These are phyloP conservation scores for Salix udensis DNA, from an alignment of 345 rosid genomes.

Conservation along the genomic window DNA sequence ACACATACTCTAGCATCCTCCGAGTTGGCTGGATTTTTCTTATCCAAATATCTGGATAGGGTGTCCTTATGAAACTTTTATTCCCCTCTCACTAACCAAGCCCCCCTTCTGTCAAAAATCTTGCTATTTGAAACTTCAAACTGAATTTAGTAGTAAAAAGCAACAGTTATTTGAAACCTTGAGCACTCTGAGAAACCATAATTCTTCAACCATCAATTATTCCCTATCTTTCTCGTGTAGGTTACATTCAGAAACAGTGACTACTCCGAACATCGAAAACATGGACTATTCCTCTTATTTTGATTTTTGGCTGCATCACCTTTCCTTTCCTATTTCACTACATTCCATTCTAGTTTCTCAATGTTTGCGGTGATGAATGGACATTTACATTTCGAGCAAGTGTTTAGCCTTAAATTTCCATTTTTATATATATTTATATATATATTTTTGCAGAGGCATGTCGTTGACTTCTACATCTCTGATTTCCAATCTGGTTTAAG, in stretches of 20 bases:
- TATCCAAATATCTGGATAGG: neutral
- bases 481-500: conserved; percentile 91
- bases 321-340: neutral
- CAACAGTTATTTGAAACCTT: neutral
- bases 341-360: neutral
- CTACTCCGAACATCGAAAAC: neutral
- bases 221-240: neutral
- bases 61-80: neutral
- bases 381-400: neutral
- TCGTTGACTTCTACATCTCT: conserved; percentile 92
- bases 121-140: too few relatives aligned
- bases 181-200: neutral
- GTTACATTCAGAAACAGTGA: neutral
- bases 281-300: neutral
- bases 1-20: neutral
- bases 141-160: too few relatives aligned
- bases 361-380: neutral
- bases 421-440: neutral
- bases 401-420: neutral
- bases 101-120: neutral
- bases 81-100: neutral
- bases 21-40: neutral
- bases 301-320: neutral
- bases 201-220: neutral
- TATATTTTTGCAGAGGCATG: conserved; percentile 59